These are phyloP conservation scores for Dimargaris cristalligena DNA, from an alignment of 192 early-diverging fungal genomes.

Conservation along the genomic window DNA sequence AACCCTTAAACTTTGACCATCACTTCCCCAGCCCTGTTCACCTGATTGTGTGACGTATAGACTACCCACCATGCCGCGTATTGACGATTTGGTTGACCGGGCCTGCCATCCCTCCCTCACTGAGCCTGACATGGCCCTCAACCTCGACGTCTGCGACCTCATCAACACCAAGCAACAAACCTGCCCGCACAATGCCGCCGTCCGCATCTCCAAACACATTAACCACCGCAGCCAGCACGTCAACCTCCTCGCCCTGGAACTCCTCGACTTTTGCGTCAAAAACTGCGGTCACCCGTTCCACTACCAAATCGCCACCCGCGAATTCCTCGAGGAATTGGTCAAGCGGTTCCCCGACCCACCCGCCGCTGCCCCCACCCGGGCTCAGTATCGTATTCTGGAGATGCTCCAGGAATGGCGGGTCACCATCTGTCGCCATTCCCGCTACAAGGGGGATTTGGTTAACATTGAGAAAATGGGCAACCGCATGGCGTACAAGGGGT, in stretches of 20 bases:
- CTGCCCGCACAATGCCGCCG: constrained; percentile 12
- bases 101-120: constrained; percentile 52
- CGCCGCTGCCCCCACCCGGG: constrained; percentile 38
- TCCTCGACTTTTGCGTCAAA: constrained; percentile 95
- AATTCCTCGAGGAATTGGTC: constrained; percentile 94
- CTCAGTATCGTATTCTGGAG: constrained; percentile 75
- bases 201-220: constrained; percentile 16
- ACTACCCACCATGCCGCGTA: background rate
- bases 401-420: constrained; percentile 90
- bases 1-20: too few relatives aligned
- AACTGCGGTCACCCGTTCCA: constrained; percentile 99
- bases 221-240: constrained; percentile 26
- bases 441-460: constrained; percentile 83
- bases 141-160: constrained; percentile 90
- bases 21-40: too few relatives aligned
- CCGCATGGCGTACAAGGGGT: constrained; percentile 72
- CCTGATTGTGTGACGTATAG: too few relatives aligned
- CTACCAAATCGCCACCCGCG: constrained; percentile 83
- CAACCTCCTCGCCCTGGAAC: constrained; percentile 30
- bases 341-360: constrained; percentile 84
- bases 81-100: constrained; percentile 32
- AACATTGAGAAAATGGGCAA: constrained; percentile 94
- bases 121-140: constrained; percentile 70
- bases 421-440: constrained; percentile 67
- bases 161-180: constrained; percentile 80